Evolutionary conservation across 2,329 filamentous ascomycete species (phyloP), one percentile per base, ranked within the genome.

Genomic region (Ascochyta koolunga): DNA sequence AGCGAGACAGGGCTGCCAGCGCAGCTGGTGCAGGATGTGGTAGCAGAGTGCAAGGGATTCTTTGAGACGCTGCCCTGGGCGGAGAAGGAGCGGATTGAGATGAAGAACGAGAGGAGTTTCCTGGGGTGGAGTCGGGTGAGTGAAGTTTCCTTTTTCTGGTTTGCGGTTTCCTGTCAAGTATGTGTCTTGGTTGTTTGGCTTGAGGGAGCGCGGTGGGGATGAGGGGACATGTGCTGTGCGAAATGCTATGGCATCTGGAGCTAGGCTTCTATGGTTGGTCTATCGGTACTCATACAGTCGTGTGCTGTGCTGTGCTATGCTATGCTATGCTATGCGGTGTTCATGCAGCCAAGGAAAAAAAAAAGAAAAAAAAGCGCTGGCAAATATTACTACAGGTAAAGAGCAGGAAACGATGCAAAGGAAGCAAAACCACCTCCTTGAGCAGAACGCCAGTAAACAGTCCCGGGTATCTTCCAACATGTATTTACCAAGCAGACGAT

Each of bases 41-140:
- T 91, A 47, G 67, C 76, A 2, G 82, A 91, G 66, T 90, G 89
- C 38, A 85, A 84, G 48, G 79, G 77, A 0, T 95, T 96, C 75
- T 96, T 96, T 66, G 70, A 74, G 38, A 85, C 90, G 55, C 81
- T 96, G 50, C 88, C 90, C 1, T 70, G 79, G 56, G 86, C 88
- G 62, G 90, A 95, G 74, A 96, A 96, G 84, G 86, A 83, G 52
- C 69, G 52, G 36, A 80, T 82, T 47, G 79, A 81, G 64, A 81
- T 82, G 79, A 80, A 79, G 76, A 79, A 80, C 52, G 58, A 77
- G 61, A 73, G 69, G 60, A 79, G 76, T 45, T 81, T 80, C 61
- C 52, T 81, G 53, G 79, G 79, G 0, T 80, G 79, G 69, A 77
- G 75, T 60, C 69, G 74, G 62, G 77, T 79, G 57, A 70, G 75